A percentile compares a stretch with the other conserved stretches of the same genome.
phyloP scores from a whole-genome alignment of 2,329 filamentous ascomycete species.

The Cladophialophora yegresii region DNA sequence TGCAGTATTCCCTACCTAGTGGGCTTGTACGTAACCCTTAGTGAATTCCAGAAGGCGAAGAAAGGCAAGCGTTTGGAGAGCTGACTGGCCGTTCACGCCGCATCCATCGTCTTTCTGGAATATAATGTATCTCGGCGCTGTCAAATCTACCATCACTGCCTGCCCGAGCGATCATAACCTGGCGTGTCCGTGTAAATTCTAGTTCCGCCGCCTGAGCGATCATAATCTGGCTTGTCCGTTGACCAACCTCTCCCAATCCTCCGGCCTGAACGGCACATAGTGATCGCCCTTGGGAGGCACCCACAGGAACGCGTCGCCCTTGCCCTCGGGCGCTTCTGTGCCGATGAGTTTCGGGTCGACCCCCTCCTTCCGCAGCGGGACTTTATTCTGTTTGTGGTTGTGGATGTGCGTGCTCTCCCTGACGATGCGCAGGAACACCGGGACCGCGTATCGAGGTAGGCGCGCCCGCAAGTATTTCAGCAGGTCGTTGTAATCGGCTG shows the following conservation, averaged over 20 bases:
- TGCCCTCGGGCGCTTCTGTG: conserved; percentile 31
- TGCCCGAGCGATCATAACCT: neutral
- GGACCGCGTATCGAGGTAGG: conserved; percentile 73
- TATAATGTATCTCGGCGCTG: neutral
- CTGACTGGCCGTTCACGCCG: neutral
- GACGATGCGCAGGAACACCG: conserved; percentile 69
- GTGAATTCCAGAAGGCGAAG: no score
- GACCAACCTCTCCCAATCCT: conserved; percentile 29
- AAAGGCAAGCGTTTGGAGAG: no score
- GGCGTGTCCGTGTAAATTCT: neutral
- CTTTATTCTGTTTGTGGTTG: conserved; percentile 81
- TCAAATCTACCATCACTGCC: neutral
- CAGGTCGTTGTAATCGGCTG: conserved; percentile 61
- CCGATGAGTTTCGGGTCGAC: conserved; percentile 34
- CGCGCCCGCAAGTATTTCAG: conserved; percentile 60
- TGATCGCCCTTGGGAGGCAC: conserved; percentile 26
- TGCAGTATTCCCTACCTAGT: no score
- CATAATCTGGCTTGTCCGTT: conserved; percentile 31
- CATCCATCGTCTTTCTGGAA: neutral
- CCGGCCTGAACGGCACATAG: conserved; percentile 28
- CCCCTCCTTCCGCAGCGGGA: conserved; percentile 54
- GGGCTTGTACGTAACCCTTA: no score
- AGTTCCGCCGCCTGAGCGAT: conserved; percentile 38
- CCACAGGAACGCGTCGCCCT: conserved; percentile 41
- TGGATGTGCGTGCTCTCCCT: conserved; percentile 62